A percentile compares a stretch with the other conserved stretches of the same genome.
Conservation (phyloP, 202 grass and related monocot genomes). For the Carex arenaria region DNA sequence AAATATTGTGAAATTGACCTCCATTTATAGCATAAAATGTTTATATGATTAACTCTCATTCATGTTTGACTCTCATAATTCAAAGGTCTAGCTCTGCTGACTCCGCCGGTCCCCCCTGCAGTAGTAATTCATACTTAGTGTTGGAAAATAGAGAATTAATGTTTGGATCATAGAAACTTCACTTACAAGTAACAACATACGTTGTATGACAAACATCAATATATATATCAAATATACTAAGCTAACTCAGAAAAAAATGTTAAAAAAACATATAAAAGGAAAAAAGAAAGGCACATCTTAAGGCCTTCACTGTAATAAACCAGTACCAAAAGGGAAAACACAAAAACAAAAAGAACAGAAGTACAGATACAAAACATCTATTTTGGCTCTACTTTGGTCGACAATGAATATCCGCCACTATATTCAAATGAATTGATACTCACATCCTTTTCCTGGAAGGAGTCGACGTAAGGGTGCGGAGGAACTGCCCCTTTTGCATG, state of each 20-base stretch:
- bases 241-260: neutral
- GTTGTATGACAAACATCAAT: neutral
- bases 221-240: neutral
- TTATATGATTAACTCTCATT: no score
- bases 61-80: no score
- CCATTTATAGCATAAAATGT: no score
- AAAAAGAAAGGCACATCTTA: neutral
- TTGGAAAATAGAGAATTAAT: neutral
- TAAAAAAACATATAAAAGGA: neutral
- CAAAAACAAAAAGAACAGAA: conserved; percentile 2
- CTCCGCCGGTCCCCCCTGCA: no score
- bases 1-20: no score
- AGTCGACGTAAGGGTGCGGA: conserved; percentile 62
- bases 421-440: conserved; percentile 68
- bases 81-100: no score
- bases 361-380: conserved; percentile 38
- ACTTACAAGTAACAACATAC: neutral
- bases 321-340: neutral
- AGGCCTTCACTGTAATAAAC: conserved; percentile 8
- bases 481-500: conserved; percentile 33
- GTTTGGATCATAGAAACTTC: neutral
- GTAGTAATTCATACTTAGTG: neutral
- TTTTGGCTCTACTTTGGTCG: conserved; percentile 64
- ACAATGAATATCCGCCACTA: conserved; percentile 66
- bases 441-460: conserved; percentile 48